Conservation (phyloP, 768 basidiomycete species). For the Amanita rubescens region DNA sequence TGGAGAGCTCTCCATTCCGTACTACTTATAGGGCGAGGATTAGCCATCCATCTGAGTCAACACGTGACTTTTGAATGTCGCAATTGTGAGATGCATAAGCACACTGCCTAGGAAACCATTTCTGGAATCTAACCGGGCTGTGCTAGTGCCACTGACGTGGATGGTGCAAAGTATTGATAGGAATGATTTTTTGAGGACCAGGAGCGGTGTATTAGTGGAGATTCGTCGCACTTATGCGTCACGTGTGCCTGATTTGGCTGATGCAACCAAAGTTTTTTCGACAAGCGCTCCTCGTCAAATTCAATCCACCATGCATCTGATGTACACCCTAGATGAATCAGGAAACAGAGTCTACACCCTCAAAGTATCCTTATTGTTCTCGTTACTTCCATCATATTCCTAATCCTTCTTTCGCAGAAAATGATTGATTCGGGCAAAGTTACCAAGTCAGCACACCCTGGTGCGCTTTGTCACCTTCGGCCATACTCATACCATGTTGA, state of each 20-base stretch:
- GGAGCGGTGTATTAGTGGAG: no score
- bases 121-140: no score
- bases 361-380: slow-evolving; percentile 48
- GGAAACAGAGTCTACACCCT: slow-evolving; percentile 89
- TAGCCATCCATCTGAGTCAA: no score
- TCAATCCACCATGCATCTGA: slow-evolving; percentile 76
- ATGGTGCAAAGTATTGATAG: background rate
- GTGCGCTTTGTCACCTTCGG: slow-evolving; percentile 34
- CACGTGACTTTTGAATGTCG: background rate
- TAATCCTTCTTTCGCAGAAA: slow-evolving; percentile 52
- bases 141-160: background rate
- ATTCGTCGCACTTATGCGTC: background rate
- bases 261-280: no score
- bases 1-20: background rate
- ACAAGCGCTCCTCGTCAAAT: background rate
- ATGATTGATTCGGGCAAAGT: slow-evolving; percentile 69
- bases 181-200: no score
- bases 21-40: background rate
- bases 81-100: background rate
- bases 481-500: no score
- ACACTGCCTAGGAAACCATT: background rate
- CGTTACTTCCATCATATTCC: background rate
- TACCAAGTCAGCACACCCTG: slow-evolving; percentile 96
- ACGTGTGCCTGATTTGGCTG: no score
- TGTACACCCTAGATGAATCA: slow-evolving; percentile 78